phyloP scores from a whole-genome alignment of 805 yeast species.

The Danielozyma ontarioensis region DNA sequence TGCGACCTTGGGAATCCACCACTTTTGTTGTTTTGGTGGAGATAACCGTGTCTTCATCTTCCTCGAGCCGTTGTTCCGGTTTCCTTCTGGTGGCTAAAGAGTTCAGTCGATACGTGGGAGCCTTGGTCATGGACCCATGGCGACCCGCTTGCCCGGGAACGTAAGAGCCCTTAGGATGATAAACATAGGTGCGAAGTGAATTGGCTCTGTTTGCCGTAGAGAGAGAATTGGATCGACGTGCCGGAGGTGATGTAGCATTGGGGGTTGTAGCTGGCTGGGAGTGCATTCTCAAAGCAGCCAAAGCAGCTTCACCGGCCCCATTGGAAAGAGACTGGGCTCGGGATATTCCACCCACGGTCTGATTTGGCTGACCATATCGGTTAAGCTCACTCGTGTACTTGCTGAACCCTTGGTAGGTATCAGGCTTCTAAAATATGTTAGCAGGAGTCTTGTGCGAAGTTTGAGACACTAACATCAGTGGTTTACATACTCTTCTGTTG shows the following conservation, averaged over 20 bases:
- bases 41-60: slow-evolving; percentile 4
- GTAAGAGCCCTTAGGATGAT: slow-evolving; percentile 23
- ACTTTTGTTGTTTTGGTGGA: slow-evolving; percentile 49
- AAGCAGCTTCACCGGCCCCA: slow-evolving; percentile 38
- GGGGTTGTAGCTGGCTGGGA: slow-evolving; percentile 9
- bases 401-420: slow-evolving; percentile 29
- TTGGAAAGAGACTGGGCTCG: slow-evolving; percentile 21
- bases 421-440: slow-evolving; percentile 11
- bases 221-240: background rate
- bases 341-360: slow-evolving; percentile 9
- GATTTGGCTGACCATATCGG: slow-evolving; percentile 12
- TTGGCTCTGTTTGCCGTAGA: slow-evolving; percentile 10
- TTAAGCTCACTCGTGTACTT: slow-evolving; percentile 25
- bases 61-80: slow-evolving; percentile 2
- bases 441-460: background rate
- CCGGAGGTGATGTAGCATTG: background rate
- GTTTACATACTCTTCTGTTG: background rate
- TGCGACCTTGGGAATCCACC: slow-evolving; percentile 46
- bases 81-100: background rate
- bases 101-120: slow-evolving; percentile 16
- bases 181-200: slow-evolving; percentile 14
- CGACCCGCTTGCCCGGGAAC: slow-evolving; percentile 26
- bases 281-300: slow-evolving; percentile 35
- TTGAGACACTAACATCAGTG: background rate
- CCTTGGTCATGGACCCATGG: slow-evolving; percentile 1